Conservation (phyloP, 169 alveolate species). For the Eimeria tenella region DNA sequence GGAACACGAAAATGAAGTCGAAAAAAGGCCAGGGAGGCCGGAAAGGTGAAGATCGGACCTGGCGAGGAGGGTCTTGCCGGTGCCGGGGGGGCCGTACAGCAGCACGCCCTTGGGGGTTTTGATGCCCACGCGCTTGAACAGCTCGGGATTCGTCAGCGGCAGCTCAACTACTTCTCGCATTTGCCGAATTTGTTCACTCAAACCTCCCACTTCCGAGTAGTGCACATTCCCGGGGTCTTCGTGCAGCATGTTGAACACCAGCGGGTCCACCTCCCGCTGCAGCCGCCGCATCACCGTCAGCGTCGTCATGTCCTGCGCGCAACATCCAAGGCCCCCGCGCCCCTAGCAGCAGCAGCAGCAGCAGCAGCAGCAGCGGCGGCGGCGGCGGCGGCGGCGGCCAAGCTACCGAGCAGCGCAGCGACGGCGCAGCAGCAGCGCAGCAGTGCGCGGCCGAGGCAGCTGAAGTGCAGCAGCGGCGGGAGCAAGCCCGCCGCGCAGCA, state of each 20-base stretch:
- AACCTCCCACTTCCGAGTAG: conserved; percentile 96
- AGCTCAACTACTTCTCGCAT: conserved; percentile 99
- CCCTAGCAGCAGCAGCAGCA: too few relatives aligned
- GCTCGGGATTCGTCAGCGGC: conserved; percentile 98
- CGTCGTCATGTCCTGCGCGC: conserved; percentile 96
- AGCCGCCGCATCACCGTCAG: conserved; percentile 97
- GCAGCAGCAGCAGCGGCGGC: too few relatives aligned
- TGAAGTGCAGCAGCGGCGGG: too few relatives aligned
- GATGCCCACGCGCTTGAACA: conserved; percentile 98
- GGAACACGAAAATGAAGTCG: neutral
- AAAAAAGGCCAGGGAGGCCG: neutral
- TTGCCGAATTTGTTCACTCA: conserved; percentile 97
- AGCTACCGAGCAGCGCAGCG: too few relatives aligned
- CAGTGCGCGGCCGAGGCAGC: too few relatives aligned
- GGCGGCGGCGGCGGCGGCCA: too few relatives aligned
- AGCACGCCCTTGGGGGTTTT: conserved; percentile 99
- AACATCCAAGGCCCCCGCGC: too few relatives aligned
- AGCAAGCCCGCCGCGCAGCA: too few relatives aligned
- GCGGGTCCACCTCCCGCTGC: conserved; percentile 99
- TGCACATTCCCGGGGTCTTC: conserved; percentile 95
- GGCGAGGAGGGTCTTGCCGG: conserved; percentile 99
- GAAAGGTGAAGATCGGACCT: conserved; percentile 70
- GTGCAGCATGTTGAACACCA: conserved; percentile 98
- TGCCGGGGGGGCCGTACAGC: conserved; percentile 99
- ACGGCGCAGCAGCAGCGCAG: too few relatives aligned